These are phyloP conservation scores for Huntiella moniliformis DNA, from an alignment of 2,329 filamentous ascomycete genomes.

Conservation along the genomic window DNA sequence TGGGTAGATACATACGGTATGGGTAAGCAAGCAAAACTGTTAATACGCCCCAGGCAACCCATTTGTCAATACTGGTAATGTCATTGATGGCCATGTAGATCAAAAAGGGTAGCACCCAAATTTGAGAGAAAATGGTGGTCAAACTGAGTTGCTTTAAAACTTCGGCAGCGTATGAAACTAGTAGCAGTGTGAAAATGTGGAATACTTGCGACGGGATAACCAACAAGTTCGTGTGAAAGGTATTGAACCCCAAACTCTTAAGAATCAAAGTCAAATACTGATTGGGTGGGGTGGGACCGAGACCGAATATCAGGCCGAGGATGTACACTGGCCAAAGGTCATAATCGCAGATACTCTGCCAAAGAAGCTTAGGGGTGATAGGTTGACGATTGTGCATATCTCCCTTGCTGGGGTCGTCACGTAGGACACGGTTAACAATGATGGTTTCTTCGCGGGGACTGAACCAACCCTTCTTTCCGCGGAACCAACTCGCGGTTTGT, in stretches of 20 bases:
- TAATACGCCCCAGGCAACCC: constrained; percentile 20
- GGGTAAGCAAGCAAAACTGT: constrained; percentile 20
- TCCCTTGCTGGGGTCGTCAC: constrained; percentile 41
- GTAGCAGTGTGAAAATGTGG: constrained; percentile 22
- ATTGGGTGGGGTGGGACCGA: constrained; percentile 26
- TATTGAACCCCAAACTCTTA: constrained; percentile 29
- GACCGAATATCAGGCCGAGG: constrained; percentile 28
- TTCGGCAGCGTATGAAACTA: constrained; percentile 28
- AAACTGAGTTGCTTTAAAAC: constrained; percentile 24
- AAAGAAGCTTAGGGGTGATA: constrained; percentile 30
- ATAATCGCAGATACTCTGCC: constrained; percentile 34
- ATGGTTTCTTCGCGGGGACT: constrained; percentile 39
- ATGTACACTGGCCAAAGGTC: constrained; percentile 39
- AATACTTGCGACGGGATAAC: constrained; percentile 28
- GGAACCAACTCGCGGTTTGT: constrained; percentile 35
- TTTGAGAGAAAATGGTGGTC: constrained; percentile 24
- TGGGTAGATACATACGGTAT: constrained; percentile 14
- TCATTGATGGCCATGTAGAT: constrained; percentile 24
- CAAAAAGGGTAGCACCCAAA: constrained; percentile 36
- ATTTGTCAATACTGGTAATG: constrained; percentile 15
- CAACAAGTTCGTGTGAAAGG: constrained; percentile 36
- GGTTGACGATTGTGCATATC: constrained; percentile 42
- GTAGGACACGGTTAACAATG: constrained; percentile 37
- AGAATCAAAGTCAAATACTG: constrained; percentile 36
- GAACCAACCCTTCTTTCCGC: constrained; percentile 39